Percentiles rank a stretch among this genome's conserved stretches.
Conservation (phyloP, 2,329 filamentous ascomycete species). For the Allantophomopsis lycopodina region DNA sequence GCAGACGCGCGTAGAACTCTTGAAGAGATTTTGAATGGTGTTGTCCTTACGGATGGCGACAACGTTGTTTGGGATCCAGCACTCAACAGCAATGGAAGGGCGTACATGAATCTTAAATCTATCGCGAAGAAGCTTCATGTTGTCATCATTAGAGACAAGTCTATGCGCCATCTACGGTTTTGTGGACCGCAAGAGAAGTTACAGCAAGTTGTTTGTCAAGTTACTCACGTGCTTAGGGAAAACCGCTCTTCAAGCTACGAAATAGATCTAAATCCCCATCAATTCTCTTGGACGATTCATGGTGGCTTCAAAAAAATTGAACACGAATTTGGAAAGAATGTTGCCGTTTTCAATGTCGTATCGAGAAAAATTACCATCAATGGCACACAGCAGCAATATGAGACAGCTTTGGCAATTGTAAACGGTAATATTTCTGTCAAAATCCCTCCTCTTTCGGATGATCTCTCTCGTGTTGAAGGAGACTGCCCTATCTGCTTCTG, state of each 20-base stretch:
- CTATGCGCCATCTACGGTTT: slow-evolving; percentile 10
- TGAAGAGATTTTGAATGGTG: slow-evolving; percentile 20
- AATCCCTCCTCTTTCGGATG: slow-evolving; percentile 1
- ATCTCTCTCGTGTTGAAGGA: neutral
- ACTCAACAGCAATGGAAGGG: slow-evolving; percentile 8
- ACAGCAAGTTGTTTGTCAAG: slow-evolving; percentile 5
- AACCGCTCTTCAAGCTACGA: slow-evolving; percentile 5
- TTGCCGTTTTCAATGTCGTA: slow-evolving; percentile 8
- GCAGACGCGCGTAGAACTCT: slow-evolving; percentile 18
- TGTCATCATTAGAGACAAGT: slow-evolving; percentile 11
- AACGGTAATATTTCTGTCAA: slow-evolving; percentile 5
- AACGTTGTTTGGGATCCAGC: slow-evolving; percentile 2
- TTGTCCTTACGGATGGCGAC: slow-evolving; percentile 1
- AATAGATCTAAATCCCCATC: slow-evolving; percentile 6
- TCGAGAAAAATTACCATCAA: slow-evolving; percentile 8
- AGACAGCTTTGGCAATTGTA: slow-evolving; percentile 6
- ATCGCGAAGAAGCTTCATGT: slow-evolving; percentile 10
- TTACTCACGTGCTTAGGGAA: slow-evolving; percentile 6
- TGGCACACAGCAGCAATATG: slow-evolving; percentile 8
- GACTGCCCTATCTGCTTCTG: slow-evolving; percentile 11
- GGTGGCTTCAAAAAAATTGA: slow-evolving; percentile 9
- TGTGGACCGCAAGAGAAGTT: slow-evolving; percentile 10
- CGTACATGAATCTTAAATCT: slow-evolving; percentile 9
- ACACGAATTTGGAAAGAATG: slow-evolving; percentile 6
- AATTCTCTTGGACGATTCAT: slow-evolving; percentile 9